These are phyloP conservation scores for Phytophthora tentaculata DNA, from an alignment of 352 stramenopile genomes.

Conservation along the genomic window DNA sequence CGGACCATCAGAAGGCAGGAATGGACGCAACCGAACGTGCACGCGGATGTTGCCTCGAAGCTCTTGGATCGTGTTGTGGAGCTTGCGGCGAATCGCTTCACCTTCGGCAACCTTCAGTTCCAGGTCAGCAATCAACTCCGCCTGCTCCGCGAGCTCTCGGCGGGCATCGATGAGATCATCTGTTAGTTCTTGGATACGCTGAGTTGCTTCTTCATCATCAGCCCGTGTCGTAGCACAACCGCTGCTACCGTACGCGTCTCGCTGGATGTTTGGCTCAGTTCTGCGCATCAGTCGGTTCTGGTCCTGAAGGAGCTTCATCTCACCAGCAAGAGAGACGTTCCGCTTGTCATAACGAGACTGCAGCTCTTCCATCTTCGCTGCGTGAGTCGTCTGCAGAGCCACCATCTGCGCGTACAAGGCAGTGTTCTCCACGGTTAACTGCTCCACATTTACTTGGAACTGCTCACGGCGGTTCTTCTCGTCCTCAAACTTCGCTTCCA, in stretches of 20 bases:
- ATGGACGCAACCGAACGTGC: conserved; percentile 94
- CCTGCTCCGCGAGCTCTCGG: conserved; percentile 70
- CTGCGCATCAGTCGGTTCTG: conserved; percentile 78
- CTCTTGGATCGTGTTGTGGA: conserved; percentile 99
- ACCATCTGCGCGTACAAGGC: conserved; percentile 89
- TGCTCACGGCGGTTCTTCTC: conserved; percentile 84
- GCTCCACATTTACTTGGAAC: conserved; percentile 88
- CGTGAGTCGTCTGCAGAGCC: conserved; percentile 78
- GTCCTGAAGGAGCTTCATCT: conserved; percentile 81
- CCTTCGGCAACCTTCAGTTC: conserved; percentile 67
- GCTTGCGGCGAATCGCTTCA: conserved; percentile 87
- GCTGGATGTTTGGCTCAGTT: conserved; percentile 37
- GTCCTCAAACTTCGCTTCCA: conserved; percentile 81
- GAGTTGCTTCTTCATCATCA: conserved; percentile 54
- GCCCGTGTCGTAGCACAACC: conserved; percentile 11
- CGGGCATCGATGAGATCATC: conserved; percentile 67
- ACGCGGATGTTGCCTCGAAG: conserved; percentile 99
- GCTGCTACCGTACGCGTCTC: conserved; percentile 11
- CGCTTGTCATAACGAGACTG: conserved; percentile 72
- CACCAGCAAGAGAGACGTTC: conserved; percentile 68
- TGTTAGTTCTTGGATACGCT: conserved; percentile 72
- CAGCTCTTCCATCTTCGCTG: conserved; percentile 85
- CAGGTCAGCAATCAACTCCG: conserved; percentile 69
- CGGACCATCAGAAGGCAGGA: conserved; percentile 85
- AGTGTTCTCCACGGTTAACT: conserved; percentile 87